Conservation (phyloP, 208 protist genomes). For the Leishmania amazonensis region DNA sequence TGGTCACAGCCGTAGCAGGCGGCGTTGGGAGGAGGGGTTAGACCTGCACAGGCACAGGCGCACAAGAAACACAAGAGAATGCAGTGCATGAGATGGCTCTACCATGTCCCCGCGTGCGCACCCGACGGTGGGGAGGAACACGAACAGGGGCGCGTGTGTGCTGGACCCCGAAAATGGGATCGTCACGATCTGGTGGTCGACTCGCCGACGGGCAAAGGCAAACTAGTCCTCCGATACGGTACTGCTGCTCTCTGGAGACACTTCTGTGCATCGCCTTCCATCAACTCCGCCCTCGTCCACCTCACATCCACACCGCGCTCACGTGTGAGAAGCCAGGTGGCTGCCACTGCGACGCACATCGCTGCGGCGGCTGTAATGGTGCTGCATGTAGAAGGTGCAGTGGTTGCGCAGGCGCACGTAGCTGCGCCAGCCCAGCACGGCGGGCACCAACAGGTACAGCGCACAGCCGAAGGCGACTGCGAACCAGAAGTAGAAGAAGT, state of each 20-base stretch:
- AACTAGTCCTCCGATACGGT: neutral
- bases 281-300: neutral
- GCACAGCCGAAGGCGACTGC: constrained; percentile 62
- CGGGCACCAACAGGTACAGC: constrained; percentile 59
- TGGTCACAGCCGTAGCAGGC: neutral
- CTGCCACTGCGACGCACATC: constrained; percentile 5
- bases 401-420: constrained; percentile 49
- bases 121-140: neutral
- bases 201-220: neutral
- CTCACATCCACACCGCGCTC: neutral
- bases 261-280: neutral
- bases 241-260: neutral
- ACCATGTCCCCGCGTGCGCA: no score
- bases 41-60: neutral
- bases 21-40: neutral
- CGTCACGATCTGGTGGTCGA: neutral
- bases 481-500: constrained; percentile 76
- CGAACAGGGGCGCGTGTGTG: neutral
- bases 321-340: neutral
- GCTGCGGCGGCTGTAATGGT: constrained; percentile 16
- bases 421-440: constrained; percentile 52
- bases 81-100: no score
- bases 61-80: no score
- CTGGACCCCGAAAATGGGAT: neutral
- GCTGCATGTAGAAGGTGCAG: constrained; percentile 25